phyloP scores from a whole-genome alignment of 768 basidiomycete species.

The Suillus clintonianus region DNA sequence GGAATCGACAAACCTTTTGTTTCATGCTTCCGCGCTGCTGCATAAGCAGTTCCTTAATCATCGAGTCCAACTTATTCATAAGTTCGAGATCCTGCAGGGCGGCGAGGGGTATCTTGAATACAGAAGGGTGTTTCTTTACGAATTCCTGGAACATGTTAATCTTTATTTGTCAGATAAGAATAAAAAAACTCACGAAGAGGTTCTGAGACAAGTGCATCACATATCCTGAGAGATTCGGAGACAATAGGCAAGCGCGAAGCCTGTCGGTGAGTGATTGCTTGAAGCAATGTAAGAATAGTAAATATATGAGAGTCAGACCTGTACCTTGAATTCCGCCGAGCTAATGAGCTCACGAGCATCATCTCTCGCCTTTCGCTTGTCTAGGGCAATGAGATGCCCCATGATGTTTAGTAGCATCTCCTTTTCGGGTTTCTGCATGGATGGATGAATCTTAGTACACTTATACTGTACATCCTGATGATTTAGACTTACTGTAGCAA shows the following conservation, averaged over 20 bases:
- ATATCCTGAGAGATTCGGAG: conserved; percentile 9
- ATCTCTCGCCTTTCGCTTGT: neutral
- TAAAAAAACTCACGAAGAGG: conserved; percentile 3
- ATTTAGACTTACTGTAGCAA: neutral
- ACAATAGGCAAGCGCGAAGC: conserved; percentile 5
- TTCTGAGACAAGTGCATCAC: conserved; percentile 1
- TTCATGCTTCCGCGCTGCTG: conserved; percentile 1
- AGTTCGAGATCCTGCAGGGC: conserved; percentile 5
- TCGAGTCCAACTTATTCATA: neutral
- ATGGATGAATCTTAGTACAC: neutral
- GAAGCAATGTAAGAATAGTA: neutral
- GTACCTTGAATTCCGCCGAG: neutral
- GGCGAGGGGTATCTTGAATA: conserved; percentile 4
- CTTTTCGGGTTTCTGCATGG: neutral
- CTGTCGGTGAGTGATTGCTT: conserved; percentile 4
- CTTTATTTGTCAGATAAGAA: neutral
- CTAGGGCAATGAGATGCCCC: neutral
- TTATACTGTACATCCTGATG: neutral
- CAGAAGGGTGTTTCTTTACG: conserved; percentile 4
- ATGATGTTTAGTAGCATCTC: neutral
- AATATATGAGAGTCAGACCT: neutral
- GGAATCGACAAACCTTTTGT: conserved; percentile 5
- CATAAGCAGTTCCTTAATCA: conserved; percentile 6
- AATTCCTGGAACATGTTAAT: neutral
- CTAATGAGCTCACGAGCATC: neutral